phyloP scores from a whole-genome alignment of 192 early-diverging fungal species.

The Linnemannia hyalina region DNA sequence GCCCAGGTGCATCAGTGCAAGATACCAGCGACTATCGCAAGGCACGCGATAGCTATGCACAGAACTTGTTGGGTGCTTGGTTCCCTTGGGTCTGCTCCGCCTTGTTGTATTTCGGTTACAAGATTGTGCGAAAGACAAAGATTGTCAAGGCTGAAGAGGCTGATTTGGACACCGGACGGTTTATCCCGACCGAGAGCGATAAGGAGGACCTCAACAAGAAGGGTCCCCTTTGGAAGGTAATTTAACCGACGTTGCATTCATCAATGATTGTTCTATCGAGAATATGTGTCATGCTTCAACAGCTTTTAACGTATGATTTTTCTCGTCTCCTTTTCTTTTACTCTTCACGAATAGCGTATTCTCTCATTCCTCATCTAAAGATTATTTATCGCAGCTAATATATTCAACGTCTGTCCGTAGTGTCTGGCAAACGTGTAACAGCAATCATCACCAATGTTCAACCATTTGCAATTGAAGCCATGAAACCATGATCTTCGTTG shows the following conservation, averaged over 20 bases:
- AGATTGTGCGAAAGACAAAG: conserved; percentile 54
- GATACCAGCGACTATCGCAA: conserved; percentile 1
- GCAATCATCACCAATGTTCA: no score
- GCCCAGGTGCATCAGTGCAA: not conserved
- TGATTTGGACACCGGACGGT: conserved; percentile 64
- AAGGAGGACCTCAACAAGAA: conserved; percentile 4
- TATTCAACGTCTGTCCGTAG: not conserved
- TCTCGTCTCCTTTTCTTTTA: not conserved
- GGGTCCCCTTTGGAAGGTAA: conserved; percentile 8
- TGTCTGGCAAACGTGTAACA: no score
- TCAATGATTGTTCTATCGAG: no score
- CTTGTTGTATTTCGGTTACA: conserved; percentile 64
- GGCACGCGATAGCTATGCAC: conserved; percentile 7
- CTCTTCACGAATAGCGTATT: not conserved
- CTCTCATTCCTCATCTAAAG: conserved; percentile 1
- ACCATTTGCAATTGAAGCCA: no score
- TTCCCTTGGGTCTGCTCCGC: conserved; percentile 23
- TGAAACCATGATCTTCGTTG: no score
- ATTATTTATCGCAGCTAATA: not conserved
- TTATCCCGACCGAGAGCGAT: conserved; percentile 25
- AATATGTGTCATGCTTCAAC: not conserved
- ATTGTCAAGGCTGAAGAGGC: conserved; percentile 65
- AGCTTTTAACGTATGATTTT: not conserved
- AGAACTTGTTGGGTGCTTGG: conserved; percentile 20
- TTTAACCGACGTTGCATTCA: not conserved